Base-by-base conservation (phyloP, 2,329 filamentous ascomycete species). In the Ophiostoma ips region DNA sequence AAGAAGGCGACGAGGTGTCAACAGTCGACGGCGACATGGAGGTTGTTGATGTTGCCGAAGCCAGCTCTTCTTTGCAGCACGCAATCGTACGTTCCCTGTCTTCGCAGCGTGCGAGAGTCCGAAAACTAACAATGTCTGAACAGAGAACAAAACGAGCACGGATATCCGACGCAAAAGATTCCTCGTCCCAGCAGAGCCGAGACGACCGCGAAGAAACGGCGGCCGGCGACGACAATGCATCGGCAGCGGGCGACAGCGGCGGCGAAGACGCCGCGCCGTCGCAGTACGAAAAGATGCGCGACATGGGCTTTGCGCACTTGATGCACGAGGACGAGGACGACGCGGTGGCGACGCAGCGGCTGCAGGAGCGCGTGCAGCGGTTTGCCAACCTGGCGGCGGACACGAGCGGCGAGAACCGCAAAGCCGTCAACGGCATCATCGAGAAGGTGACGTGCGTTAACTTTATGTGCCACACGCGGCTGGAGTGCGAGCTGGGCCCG, bases 401-500 rank as follows among this genome's bases (percentile, higher is more conserved):
- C 30, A 45, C 48, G 1, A 63, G 49, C 64, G 76, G 77, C 12
- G 74, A 84, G 10, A 45, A 95, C 58, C 72, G 79, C 36, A 77
- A 84, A 1, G 83, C 87, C 0, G 84, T 94, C 36, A 83, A 85
- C 58, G 89, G 87, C 1, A 90, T 96, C 50, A 83, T 96, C 44
- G 84, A 95, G 63, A 82, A 82, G 55, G 84, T 96, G 50, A 84
- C 81, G 35, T 94, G 88, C 63, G 77, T 80, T 58, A 95, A 95
- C 63, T 96, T 96, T 66, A 96, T 96, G 92, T 96, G 90, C 60
- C 92, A 98, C 63, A 72, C 80, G 41, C 81, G 83, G 50, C 75
- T 96, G 16, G 79, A 83, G 40, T 84, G 94, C 53, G 77, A 84
- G 51, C 72, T 98, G n/a, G 92, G 92, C 0, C 92, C 92, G 0